phyloP scores from a whole-genome alignment of 208 protist species.

The Angomonas deanei region DNA sequence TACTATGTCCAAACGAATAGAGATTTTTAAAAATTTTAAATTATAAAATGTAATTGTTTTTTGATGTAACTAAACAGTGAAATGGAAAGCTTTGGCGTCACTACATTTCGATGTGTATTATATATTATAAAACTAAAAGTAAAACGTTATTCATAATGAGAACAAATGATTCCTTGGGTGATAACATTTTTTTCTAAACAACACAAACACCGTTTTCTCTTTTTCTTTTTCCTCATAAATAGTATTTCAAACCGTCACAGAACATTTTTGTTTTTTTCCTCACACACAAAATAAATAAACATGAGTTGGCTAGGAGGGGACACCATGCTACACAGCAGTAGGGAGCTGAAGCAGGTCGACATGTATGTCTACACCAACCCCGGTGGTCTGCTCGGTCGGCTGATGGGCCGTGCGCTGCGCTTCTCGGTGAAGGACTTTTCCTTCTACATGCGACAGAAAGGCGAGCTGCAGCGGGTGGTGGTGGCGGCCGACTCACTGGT shows the following conservation, averaged over 20 bases:
- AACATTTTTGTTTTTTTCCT: too few relatives aligned
- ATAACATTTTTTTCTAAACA: background rate
- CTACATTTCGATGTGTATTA: too few relatives aligned
- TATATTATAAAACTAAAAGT: background rate
- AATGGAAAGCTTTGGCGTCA: too few relatives aligned
- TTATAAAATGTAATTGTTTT: too few relatives aligned
- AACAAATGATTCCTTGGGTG: background rate
- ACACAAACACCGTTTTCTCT: background rate
- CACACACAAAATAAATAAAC: too few relatives aligned
- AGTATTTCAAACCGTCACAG: background rate
- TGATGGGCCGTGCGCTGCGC: slow-evolving; percentile 68
- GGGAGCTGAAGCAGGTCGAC: slow-evolving; percentile 60
- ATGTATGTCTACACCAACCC: slow-evolving; percentile 83
- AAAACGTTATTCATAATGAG: background rate
- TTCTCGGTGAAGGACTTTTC: slow-evolving; percentile 62
- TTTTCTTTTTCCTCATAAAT: slow-evolving; percentile 8
- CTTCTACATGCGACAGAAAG: slow-evolving; percentile 27
- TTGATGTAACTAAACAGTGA: too few relatives aligned
- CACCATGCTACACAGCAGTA: slow-evolving; percentile 24
- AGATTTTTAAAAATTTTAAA: background rate
- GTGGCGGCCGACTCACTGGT: slow-evolving; percentile 69
- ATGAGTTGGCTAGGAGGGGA: background rate
- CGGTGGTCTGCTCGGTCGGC: slow-evolving; percentile 56
- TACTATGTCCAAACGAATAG: background rate
- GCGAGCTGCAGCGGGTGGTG: slow-evolving; percentile 47